These are phyloP conservation scores for Dryas drummondii DNA, from an alignment of 306 rosid genomes.

Conservation along the genomic window DNA sequence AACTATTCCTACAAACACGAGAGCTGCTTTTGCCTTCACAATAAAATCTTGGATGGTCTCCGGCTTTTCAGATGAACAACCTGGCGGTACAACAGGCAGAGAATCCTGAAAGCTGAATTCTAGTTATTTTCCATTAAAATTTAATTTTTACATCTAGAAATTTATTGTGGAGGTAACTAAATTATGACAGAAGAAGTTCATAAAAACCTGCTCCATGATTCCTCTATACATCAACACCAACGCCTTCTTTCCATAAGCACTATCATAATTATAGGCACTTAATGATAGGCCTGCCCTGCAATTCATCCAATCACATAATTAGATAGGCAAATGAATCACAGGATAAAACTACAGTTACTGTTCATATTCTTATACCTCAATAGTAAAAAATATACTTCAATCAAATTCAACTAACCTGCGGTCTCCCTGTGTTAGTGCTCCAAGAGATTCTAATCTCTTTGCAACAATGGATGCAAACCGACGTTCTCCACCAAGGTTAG, in stretches of 20 bases:
- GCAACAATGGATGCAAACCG: conserved; percentile 99
- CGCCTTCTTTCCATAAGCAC: conserved; percentile 92
- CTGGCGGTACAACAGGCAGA: conserved; percentile 92
- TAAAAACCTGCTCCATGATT: conserved; percentile 87
- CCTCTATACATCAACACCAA: conserved; percentile 85
- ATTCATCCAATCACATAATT: conserved; percentile 33
- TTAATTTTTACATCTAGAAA: conserved; percentile 15
- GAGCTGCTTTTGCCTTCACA: conserved; percentile 81
- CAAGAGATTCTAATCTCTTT: conserved; percentile 94
- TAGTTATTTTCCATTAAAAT: conserved; percentile 31
- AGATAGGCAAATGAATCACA: conserved; percentile 24
- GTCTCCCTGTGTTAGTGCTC: conserved; percentile 98
- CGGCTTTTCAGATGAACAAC: conserved; percentile 76
- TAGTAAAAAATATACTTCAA: conserved; percentile 19
- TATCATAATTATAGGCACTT: conserved; percentile 91
- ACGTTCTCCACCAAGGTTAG: conserved; percentile 96
- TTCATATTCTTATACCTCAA: conserved; percentile 18
- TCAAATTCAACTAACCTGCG: conserved; percentile 68
- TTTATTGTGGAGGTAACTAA: conserved; percentile 14
- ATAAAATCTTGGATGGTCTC: conserved; percentile 75
- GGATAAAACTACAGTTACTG: conserved; percentile 24
- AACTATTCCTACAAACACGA: conserved; percentile 85
- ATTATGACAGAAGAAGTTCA: conserved; percentile 20
- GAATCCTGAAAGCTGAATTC: conserved; percentile 54
- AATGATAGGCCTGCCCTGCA: conserved; percentile 93